Conservation (phyloP, 257 asterid species). For the Nicotiana noctiflora region DNA sequence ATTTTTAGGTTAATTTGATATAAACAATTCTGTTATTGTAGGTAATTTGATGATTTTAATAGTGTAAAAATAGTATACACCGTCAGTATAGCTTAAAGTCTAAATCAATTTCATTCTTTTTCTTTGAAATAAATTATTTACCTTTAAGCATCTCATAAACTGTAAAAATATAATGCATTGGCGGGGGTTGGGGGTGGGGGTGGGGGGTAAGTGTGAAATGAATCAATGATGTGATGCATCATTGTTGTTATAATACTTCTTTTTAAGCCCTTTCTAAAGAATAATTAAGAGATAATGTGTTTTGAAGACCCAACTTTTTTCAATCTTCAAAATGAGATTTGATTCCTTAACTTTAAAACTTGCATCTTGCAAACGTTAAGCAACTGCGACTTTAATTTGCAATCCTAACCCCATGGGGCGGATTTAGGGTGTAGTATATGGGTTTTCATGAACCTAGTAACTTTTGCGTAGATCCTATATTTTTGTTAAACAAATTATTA, state of each 20-base stretch:
- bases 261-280: conserved; percentile 9
- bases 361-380: conserved; percentile 43
- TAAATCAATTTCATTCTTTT: background rate
- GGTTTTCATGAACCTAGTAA: too few species aligned
- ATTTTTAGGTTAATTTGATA: background rate
- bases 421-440: too few species aligned
- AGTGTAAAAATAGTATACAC: background rate
- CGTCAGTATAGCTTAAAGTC: background rate
- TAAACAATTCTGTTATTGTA: background rate
- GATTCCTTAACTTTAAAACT: conserved; percentile 28
- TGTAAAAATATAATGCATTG: background rate
- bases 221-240: conserved; percentile 1
- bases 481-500: too few species aligned
- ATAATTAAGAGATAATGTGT: conserved; percentile 12
- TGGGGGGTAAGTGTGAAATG: background rate
- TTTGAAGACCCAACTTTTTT: conserved; percentile 20
- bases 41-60: background rate
- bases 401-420: background rate
- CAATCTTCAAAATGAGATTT: conserved; percentile 23
- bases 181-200: background rate
- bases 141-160: background rate
- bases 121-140: background rate
- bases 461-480: too few species aligned
- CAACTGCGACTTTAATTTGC: conserved; percentile 13
- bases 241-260: conserved; percentile 4